Conservation (phyloP, 2,329 filamentous ascomycete species). For the Albophoma yamanashiensis region DNA sequence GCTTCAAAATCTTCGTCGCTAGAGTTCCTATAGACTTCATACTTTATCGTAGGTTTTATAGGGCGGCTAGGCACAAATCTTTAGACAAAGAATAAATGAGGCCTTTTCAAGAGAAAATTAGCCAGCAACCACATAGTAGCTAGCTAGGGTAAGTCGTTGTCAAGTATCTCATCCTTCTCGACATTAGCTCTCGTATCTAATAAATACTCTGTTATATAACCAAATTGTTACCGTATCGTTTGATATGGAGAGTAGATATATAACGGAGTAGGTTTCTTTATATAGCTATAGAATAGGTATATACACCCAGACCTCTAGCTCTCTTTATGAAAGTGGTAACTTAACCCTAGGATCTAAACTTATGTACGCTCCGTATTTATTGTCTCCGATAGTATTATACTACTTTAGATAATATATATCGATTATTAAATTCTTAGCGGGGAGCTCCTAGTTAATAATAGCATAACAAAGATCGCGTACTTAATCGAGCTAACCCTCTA, state of each 20-base stretch:
- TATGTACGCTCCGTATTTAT: not conserved
- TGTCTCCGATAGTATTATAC: not conserved
- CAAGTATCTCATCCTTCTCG: too few species aligned
- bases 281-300: too few species aligned
- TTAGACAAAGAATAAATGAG: slow-evolving; percentile 56
- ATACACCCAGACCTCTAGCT: too few species aligned
- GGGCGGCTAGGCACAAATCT: slow-evolving; percentile 46
- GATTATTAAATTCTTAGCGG: not conserved
- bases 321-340: not conserved
- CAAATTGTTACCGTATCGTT: too few species aligned
- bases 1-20: slow-evolving; percentile 47
- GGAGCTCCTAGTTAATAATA: not conserved
- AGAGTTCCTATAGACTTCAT: slow-evolving; percentile 53
- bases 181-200: too few species aligned
- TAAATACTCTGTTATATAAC: too few species aligned
- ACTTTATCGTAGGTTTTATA: slow-evolving; percentile 42
- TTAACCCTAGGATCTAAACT: not conserved
- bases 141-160: too few species aligned
- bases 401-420: slow-evolving; percentile 1
- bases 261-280: too few species aligned
- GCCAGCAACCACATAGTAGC: too few species aligned
- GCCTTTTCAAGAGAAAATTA: too few species aligned
- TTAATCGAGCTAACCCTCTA: not conserved
- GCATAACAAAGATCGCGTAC: not conserved
- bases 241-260: too few species aligned